Evolutionary conservation across 352 stramenopile species (phyloP), one percentile per base, ranked within the genome.

Genomic region (Phytopythium chamaehyphon): DNA sequence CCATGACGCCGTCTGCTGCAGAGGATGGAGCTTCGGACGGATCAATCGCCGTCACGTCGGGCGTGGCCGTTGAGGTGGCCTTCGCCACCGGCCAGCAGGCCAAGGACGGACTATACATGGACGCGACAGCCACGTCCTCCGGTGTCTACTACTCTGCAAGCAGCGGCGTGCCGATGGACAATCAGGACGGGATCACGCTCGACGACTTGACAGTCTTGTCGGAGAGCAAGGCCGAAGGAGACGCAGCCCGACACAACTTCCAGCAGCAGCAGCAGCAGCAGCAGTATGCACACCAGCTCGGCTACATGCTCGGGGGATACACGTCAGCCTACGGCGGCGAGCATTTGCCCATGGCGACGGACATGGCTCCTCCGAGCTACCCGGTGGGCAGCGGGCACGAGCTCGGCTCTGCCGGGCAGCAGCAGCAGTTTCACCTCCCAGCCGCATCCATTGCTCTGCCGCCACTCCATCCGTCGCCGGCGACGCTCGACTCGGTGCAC

Each of bases 271-370:
- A 51, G 1, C 43, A 22, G 14, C 43, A 49, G 24, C 44, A 40
- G 44, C 44, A 51, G 44, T 51, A 51, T 26, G 44, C 26, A n/a
- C 44, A 40, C 44, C 44, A 51, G 28, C 15, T 51, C 16, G 44
- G 44, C 28, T 40, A 51, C 44, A 14, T 51, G 44, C 28, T 51
- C n/a, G 44, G 28, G 37, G 43, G 43, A 3, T 49, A 49, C 26
- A 23, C 43, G 6, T 22, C 40, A 19, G 12, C 40, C 21, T 16
- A 28, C 12, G 40, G 22, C 10, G 40, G 40, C 2, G 43, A 38
- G 43, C 24, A 38, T 33, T 6, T 48, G 23, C 15, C 26, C 8
- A 28, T 11, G 26, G 26, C 18, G 26, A n/a, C 9, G 10, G 24
- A 51, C 28, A 4, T 5, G 6, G 9, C 15, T 14, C 28, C 28